Base-by-base conservation (phyloP, 257 asterid genomes). In the Hygrophila difformis region DNA sequence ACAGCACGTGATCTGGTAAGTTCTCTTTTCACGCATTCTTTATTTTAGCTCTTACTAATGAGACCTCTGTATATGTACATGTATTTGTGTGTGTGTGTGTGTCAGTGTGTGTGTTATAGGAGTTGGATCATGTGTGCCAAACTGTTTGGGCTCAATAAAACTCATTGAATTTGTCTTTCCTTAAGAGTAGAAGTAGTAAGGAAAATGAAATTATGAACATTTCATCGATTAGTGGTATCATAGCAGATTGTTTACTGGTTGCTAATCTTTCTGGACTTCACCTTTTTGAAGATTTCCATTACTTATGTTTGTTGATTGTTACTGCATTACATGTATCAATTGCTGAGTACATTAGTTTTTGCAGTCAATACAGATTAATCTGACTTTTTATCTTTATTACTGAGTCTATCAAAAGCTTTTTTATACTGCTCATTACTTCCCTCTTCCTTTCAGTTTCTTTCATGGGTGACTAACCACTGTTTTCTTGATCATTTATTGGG, bases 1-100 rank as follows among this genome's bases (percentile, higher is more conserved):
- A 89, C 96, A 37, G 98, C 98, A 9, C 80, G 98, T 28, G 96
- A 89, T 76, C 84, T 89, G 96, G 98, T 89, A 48, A 64, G 35
- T 63, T 60, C 63, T 50, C 63, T 50, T 35, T 2, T 28, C 26
- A 12, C 13, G 2, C 13, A 49, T 22, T 18, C 53, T 24, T 35
- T 18, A 20, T 53, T 51, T 59, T 14, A 6, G 40, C 59, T 61
- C 49, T 62, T 11, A 6, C 57, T 18, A 51, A 23, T 59, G 31
- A 15, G 17, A 4, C 24, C n/a, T 18, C 2, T 42, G 18, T n/a
- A n/a, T n/a, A n/a, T n/a, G n/a, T n/a, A n/a, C n/a, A n/a, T n/a
- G n/a, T n/a, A n/a, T n/a, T n/a, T n/a, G n/a, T n/a, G n/a, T n/a
- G n/a, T n/a, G n/a, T n/a, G n/a, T n/a, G n/a, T n/a, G n/a, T n/a